These are phyloP conservation scores for Micromonas commoda DNA, from an alignment of 139 green algal species.

Conservation along the genomic window DNA sequence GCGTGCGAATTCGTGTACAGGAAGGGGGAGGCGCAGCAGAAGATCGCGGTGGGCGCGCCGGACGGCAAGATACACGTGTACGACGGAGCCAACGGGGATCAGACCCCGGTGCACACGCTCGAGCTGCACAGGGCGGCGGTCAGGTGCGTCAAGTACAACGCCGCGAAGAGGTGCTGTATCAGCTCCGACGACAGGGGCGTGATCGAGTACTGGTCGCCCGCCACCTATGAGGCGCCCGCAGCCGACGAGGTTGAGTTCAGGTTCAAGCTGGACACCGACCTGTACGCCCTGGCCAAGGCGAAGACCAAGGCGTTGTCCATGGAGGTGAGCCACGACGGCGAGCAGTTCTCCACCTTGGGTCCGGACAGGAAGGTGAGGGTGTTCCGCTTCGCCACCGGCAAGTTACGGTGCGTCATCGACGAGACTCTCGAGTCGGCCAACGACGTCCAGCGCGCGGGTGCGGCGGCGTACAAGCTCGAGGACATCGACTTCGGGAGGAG, in stretches of 20 bases:
- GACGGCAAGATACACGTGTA: conserved; percentile 63
- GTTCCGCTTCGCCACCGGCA: conserved; percentile 77
- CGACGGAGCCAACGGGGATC: conserved; percentile 49
- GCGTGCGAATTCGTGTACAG: conserved; percentile 20
- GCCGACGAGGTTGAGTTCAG: conserved; percentile 47
- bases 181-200: conserved; percentile 52
- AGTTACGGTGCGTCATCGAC: conserved; percentile 75
- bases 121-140: conserved; percentile 58
- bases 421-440: conserved; percentile 73
- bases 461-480: conserved; percentile 62
- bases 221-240: conserved; percentile 30
- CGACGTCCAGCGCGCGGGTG: conserved; percentile 68
- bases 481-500: conserved; percentile 83
- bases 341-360: conserved; percentile 66
- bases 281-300: conserved; percentile 85
- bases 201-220: conserved; percentile 82
- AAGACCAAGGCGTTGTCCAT: conserved; percentile 54
- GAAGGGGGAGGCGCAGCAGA: conserved; percentile 2
- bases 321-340: conserved; percentile 62
- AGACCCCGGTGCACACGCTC: conserved; percentile 52
- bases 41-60: conserved; percentile 4
- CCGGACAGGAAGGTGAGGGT: conserved; percentile 77
- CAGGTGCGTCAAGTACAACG: conserved; percentile 68
- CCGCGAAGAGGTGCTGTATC: conserved; percentile 49
- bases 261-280: conserved; percentile 80